Base-by-base conservation (phyloP, 306 rosid species). In the Trifolium pratense region DNA sequence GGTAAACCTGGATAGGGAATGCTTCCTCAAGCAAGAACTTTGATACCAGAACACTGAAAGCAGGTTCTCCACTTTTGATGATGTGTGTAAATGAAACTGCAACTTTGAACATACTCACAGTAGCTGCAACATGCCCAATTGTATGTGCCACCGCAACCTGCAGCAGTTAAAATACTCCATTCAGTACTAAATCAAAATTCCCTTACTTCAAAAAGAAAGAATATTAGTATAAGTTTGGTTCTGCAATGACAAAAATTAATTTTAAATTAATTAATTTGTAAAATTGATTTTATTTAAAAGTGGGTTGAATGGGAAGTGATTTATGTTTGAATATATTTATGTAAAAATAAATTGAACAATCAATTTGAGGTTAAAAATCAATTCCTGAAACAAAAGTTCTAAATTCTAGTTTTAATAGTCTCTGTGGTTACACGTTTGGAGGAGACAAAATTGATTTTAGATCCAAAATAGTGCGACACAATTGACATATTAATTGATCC, bases 51-150 rank as follows among this genome's bases (percentile, higher is more conserved):
- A 88, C 97, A 76, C 92, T 92, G 78, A 92, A 88, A 17, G 97
- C 97, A 34, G 97, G 97, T 62, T 92, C 96, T 29, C 86, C 81
- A 64, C 97, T 92, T 84, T 92, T 92, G 58, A 92, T 92, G 75
- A 89, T 86, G 73, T 92, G 97, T 3, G 96, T 92, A 82, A 92
- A 89, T 1, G 97, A 89, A 66, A 88, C 96, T 2, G 97, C 96
- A 21, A 92, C 97, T 60, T 92, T 92, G 36, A 96, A 84, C 97
- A 92, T 92, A 14, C 97, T 92, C 82, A 92, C 92, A 4, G 96
- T 90, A 16, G 94, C 97, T 49, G 97, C 97, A 10, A 92, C 97
- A 75, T 92, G 97, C 57, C 97, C 97, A 64, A 92, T 87, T 49
- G 96, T 82, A 80, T 90, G 97, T 1, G 93, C 94, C 80, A 92